Evolutionary conservation across 192 early-diverging fungal genomes (phyloP).

Genomic region (Coemansia sp.): DNA sequence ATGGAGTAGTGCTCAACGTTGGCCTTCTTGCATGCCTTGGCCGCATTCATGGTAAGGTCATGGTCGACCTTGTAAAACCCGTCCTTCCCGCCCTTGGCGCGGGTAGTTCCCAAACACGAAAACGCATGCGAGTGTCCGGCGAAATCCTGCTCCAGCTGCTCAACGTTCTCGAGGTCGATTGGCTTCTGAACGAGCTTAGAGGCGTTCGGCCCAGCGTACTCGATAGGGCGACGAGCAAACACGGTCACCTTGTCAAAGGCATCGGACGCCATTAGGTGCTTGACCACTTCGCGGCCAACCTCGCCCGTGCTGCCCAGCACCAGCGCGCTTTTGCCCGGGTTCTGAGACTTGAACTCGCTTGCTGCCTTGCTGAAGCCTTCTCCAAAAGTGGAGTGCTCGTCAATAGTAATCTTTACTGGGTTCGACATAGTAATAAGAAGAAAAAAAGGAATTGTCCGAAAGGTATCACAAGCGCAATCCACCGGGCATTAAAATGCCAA

Average conservation of each 20-base stretch:
- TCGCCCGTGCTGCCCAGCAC: slow-evolving; percentile 51
- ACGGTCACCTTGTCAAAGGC: slow-evolving; percentile 51
- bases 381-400: slow-evolving; percentile 20
- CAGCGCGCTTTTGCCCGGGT: slow-evolving; percentile 28
- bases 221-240: slow-evolving; percentile 41
- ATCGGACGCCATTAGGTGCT: slow-evolving; percentile 34
- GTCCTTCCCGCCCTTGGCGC: slow-evolving; percentile 63
- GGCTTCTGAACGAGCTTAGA: slow-evolving; percentile 58
- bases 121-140: slow-evolving; percentile 60
- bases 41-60: slow-evolving; percentile 62
- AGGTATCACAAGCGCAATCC: no score
- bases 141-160: slow-evolving; percentile 31
- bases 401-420: slow-evolving; percentile 21
- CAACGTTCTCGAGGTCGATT: slow-evolving; percentile 73
- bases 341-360: slow-evolving; percentile 25
- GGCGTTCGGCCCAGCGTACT: slow-evolving; percentile 29
- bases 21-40: slow-evolving; percentile 28
- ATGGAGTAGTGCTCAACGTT: slow-evolving; percentile 41
- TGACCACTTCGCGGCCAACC: slow-evolving; percentile 49
- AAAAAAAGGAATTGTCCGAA: no score
- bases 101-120: slow-evolving; percentile 72
- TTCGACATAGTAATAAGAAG: neutral
- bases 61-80: slow-evolving; percentile 76
- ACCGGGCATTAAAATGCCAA: no score
- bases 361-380: slow-evolving; percentile 26